Base-by-base conservation (phyloP, 2,329 filamentous ascomycete genomes). In the Metarhizium humberi region DNA sequence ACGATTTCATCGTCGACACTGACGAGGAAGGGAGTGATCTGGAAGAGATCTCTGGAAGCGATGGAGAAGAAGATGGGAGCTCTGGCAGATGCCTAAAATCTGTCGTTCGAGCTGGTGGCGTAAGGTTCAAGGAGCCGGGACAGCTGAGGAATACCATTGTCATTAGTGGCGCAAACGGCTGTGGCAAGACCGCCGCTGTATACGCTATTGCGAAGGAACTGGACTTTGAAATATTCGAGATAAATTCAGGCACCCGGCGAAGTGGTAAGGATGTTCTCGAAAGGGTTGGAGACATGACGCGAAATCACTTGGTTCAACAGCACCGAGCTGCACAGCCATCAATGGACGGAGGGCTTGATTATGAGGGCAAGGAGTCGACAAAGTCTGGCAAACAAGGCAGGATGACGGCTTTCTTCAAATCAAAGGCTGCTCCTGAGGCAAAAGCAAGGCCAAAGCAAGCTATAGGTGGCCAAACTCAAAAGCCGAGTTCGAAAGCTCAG, bases 231-330 rank as follows among this genome's bases (percentile, higher is more conserved):
- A 81, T 99, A 1, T 99, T 99, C 61, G 94, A 99, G 70, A 91
- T 99, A 66, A 95, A 95, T 64, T 75, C 92, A 0, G 84, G 90
- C 57, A 90, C 83, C 61, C 84, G 92, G 52, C 80, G 94, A 58
- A 95, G 84, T 65, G 92, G 92, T 36, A 94, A 87, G 67, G 94
- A 99, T 64, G 85, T 99, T 50, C 69, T 95, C 38, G 94, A 99
- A 64, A 89, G 82, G 62, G 90, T 99, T 48, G 95, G 94, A 45
- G 91, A 99, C 70, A 97, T 99, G 92, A 94, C 91, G 4, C 86
- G 86, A 58, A 97, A 99, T 63, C 94, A 99, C 69, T 79, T 96
- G 2, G 92, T 99, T 20, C 77, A 78, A 54, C 76, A 74, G 51
- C 75, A 75, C 56, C 74, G 64, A 18, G 62, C 68, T 42, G 67